Evolutionary conservation across 768 basidiomycete species (phyloP), one percentile per base, ranked within the genome.

Genomic region (Phanerochaete carnosa): DNA sequence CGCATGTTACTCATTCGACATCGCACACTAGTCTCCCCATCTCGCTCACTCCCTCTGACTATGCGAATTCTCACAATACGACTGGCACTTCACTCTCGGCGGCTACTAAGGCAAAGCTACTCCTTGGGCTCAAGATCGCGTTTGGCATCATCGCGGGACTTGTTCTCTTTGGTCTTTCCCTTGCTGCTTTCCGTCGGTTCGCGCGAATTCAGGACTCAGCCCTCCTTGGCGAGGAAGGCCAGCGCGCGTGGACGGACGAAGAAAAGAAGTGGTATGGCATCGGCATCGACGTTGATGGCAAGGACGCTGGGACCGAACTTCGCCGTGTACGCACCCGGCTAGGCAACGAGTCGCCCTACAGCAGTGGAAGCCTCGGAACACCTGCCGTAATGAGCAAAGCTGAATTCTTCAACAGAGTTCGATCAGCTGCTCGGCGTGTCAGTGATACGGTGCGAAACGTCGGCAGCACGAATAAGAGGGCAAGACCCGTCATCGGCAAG

Each of bases 261-360:
- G 90, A 91, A 62, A 83, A 80, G 62, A 81, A 77, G 64, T 90
- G 88, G 86, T 89, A 90, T 66, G 86, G 85, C 22, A 75, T 88
- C 53, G 76, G 72, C 16, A 71, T 70, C 59, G 68, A 71, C 25
- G 69, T 61, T 13, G 64, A 64, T 45, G 33, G 49, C n/a, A 12
- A 33, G 26, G 29, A 25, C 26, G 35, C 26, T 57, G 37, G 50
- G 55, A 45, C 55, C 28, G 45, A 26, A 15, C 56, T 51, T 28
- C 39, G 45, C 5, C 39, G 50, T 8, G 32, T 60, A 8, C 62
- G 35, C 13, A 58, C 43, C 15, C 23, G 50, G 26, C 16, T 57
- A 54, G 28, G 29, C 50, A 47, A 37, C 62, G 66, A 70, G 64
- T 32, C 29, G 32, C 73, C 30, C 7, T n/a, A 13, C 70, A 55